Conservation (phyloP, 2,329 filamentous ascomycete species). For the Dothistroma septosporum region DNA sequence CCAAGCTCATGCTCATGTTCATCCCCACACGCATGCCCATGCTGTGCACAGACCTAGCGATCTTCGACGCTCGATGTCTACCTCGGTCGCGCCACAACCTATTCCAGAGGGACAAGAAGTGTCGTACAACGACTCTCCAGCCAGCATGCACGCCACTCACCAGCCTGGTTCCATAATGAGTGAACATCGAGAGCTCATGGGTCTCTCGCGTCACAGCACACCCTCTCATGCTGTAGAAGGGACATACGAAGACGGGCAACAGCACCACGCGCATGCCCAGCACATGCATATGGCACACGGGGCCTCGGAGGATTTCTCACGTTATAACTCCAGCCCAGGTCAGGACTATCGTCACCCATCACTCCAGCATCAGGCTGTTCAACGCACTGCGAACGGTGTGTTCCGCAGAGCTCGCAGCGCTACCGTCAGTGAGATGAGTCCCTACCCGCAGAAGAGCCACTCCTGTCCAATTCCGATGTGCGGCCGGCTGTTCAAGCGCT, state of each 20-base stretch:
- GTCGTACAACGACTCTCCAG: slow-evolving; percentile 72
- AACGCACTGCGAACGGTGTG: slow-evolving; percentile 63
- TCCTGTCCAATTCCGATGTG: slow-evolving; percentile 99
- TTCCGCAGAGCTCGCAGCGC: slow-evolving; percentile 88
- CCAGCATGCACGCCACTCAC: slow-evolving; percentile 70
- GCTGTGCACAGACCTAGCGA: slow-evolving; percentile 79
- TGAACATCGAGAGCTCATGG: slow-evolving; percentile 74
- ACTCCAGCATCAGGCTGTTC: slow-evolving; percentile 55
- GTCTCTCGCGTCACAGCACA: slow-evolving; percentile 86
- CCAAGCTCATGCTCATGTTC: slow-evolving; percentile 41
- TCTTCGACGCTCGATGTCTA: slow-evolving; percentile 83
- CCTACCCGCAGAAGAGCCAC: slow-evolving; percentile 96
- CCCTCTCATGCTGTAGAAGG: slow-evolving; percentile 81
- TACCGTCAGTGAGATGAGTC: slow-evolving; percentile 92
- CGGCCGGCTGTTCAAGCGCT: slow-evolving; percentile 93
- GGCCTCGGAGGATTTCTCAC: slow-evolving; percentile 66
- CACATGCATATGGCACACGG: slow-evolving; percentile 55
- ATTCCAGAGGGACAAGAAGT: slow-evolving; percentile 53
- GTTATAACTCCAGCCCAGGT: slow-evolving; percentile 51
- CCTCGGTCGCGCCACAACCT: slow-evolving; percentile 74
- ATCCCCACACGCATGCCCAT: slow-evolving; percentile 42
- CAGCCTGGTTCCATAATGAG: slow-evolving; percentile 54
- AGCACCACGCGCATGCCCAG: slow-evolving; percentile 42
- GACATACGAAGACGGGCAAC: slow-evolving; percentile 53
- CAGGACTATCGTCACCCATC: slow-evolving; percentile 44